A percentile compares a stretch with the other conserved stretches of the same genome.
Conservation (phyloP, 352 stramenopile species). For the Phytophthora lateralis region DNA sequence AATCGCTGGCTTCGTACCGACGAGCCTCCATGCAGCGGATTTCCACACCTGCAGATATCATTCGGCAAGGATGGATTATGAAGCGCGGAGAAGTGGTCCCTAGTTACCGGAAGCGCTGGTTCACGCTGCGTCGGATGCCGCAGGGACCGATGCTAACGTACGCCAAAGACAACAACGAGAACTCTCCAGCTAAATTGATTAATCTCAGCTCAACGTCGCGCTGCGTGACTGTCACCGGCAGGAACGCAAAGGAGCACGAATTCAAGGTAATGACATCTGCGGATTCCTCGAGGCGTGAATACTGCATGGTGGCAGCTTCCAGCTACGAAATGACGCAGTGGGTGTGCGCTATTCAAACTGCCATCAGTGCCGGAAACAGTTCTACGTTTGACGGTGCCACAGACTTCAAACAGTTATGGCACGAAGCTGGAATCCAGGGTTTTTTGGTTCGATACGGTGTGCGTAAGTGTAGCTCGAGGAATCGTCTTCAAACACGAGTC, state of each 20-base stretch:
- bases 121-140: slow-evolving; percentile 75
- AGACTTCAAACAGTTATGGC: slow-evolving; percentile 81
- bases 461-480: slow-evolving; percentile 77
- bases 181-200: slow-evolving; percentile 67
- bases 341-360: slow-evolving; percentile 79
- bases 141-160: slow-evolving; percentile 84
- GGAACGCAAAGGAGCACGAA: slow-evolving; percentile 67
- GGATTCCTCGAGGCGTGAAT: slow-evolving; percentile 70
- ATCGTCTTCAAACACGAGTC: slow-evolving; percentile 84
- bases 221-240: slow-evolving; percentile 61
- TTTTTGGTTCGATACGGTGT: slow-evolving; percentile 86
- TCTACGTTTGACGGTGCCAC: slow-evolving; percentile 70
- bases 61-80: slow-evolving; percentile 76
- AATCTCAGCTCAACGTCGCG: slow-evolving; percentile 79
- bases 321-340: slow-evolving; percentile 86
- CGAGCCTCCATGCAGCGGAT: slow-evolving; percentile 66
- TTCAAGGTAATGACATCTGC: slow-evolving; percentile 82
- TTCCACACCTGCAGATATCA: slow-evolving; percentile 45
- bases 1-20: slow-evolving; percentile 72
- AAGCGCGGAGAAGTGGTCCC: slow-evolving; percentile 80
- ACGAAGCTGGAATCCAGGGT: slow-evolving; percentile 77
- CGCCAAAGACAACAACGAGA: slow-evolving; percentile 62
- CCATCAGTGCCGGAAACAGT: slow-evolving; percentile 84
- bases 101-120: slow-evolving; percentile 84
- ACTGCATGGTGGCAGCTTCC: slow-evolving; percentile 61